phyloP scores from a whole-genome alignment of 257 asterid genomes.

The Solanum arcanum region DNA sequence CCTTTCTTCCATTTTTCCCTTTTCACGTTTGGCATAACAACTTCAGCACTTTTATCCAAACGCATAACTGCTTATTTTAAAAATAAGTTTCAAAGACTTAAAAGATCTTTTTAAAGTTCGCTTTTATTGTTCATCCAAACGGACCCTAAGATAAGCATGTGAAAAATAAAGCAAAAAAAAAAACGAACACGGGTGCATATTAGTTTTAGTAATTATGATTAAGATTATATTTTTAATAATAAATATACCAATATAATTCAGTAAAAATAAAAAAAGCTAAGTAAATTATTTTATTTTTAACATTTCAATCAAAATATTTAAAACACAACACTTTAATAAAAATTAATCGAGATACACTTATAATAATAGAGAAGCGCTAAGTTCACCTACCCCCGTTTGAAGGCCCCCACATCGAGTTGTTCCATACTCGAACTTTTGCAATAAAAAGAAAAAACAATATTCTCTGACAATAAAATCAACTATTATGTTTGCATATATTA shows the following conservation, averaged over 20 bases:
- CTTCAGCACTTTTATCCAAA: too few relatives aligned
- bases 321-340: rapidly evolving
- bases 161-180: not conserved
- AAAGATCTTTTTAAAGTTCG: too few relatives aligned
- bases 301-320: rapidly evolving
- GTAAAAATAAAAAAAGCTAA: not conserved
- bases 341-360: not conserved
- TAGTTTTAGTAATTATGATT: not conserved
- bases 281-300: not conserved
- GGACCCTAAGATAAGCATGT: not conserved
- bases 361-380: not conserved
- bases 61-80: too few relatives aligned
- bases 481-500: not conserved
- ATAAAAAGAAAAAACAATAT: not conserved
- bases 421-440: not conserved
- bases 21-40: too few relatives aligned
- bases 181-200: not conserved
- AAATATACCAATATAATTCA: not conserved
- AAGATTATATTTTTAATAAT: not conserved
- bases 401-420: not conserved
- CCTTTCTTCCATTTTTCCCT: too few relatives aligned
- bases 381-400: not conserved
- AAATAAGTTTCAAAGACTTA: too few relatives aligned
- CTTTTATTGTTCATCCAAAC: too few relatives aligned
- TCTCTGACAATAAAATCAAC: not conserved